A percentile compares a stretch with the other conserved stretches of the same genome.
phyloP scores from a whole-genome alignment of 495 filamentous ascomycete genomes.

The Podospora pseudocomata region DNA sequence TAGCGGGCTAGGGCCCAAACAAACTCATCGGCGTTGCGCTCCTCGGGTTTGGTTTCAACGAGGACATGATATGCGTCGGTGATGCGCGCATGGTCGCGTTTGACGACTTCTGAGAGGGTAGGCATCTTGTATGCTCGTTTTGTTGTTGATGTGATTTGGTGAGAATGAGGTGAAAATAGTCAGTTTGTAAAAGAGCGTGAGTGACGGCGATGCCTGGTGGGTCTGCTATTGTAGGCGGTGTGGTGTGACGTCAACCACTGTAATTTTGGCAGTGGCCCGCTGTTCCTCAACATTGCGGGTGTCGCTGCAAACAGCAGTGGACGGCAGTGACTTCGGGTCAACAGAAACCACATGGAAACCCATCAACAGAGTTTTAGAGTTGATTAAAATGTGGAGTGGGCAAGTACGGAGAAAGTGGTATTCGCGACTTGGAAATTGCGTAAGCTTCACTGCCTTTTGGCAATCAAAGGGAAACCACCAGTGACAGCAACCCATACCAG shows the following conservation, averaged over 20 bases:
- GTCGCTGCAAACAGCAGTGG: too few species aligned
- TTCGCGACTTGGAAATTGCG: too few species aligned
- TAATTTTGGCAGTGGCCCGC: background rate
- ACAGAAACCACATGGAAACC: too few species aligned
- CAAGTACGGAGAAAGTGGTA: too few species aligned
- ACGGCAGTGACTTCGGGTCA: too few species aligned
- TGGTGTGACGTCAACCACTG: slow-evolving; percentile 12
- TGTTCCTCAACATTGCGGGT: background rate
- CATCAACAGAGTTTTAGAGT: too few species aligned
- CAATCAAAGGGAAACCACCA: too few species aligned
- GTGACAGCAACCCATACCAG: too few species aligned
- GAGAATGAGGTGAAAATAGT: background rate
- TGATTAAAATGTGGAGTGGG: too few species aligned
- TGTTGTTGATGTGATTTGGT: background rate
- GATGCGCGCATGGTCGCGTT: slow-evolving; percentile 25
- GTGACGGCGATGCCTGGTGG: background rate
- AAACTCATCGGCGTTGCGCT: slow-evolving; percentile 23
- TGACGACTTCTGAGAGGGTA: slow-evolving; percentile 28
- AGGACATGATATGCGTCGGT: slow-evolving; percentile 19
- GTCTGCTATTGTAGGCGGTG: background rate
- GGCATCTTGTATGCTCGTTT: slow-evolving; percentile 22
- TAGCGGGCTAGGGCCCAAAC: slow-evolving; percentile 30
- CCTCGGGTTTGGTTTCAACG: slow-evolving; percentile 15
- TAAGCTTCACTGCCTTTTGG: too few species aligned
- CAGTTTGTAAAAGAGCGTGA: background rate